Percentiles rank a stretch among this genome's conserved stretches.
phyloP scores from a whole-genome alignment of 1,284 basidiomycete species.

The Caloboletus inedulis region DNA sequence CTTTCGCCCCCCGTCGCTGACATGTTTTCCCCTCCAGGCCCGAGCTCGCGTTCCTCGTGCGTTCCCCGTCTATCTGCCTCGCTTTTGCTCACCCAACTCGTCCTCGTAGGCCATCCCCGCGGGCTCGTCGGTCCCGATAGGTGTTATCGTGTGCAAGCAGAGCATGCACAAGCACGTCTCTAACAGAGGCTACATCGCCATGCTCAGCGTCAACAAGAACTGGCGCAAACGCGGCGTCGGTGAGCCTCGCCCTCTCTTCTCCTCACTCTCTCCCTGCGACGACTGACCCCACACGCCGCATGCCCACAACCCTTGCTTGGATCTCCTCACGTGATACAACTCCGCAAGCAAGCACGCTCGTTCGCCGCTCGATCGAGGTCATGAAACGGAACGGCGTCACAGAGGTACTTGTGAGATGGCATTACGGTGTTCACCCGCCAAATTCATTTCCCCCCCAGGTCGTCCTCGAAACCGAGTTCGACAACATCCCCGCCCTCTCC shows the following conservation, averaged over 20 bases:
- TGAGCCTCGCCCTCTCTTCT: slow-evolving; percentile 33
- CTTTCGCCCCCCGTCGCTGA: slow-evolving; percentile 1
- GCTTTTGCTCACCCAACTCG: slow-evolving; percentile 4
- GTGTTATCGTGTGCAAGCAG: slow-evolving; percentile 95
- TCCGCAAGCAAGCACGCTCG: slow-evolving; percentile 29
- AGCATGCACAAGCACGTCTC: slow-evolving; percentile 75
- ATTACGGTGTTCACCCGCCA: neutral
- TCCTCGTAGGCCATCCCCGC: slow-evolving; percentile 37
- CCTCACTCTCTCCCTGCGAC: no score
- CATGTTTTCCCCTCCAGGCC: slow-evolving; percentile 60
- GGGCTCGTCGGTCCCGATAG: slow-evolving; percentile 64
- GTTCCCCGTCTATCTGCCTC: slow-evolving; percentile 17
- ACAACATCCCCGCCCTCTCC: slow-evolving; percentile 84
- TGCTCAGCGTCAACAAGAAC: slow-evolving; percentile 84
- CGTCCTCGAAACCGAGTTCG: slow-evolving; percentile 95
- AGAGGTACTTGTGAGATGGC: slow-evolving; percentile 62
- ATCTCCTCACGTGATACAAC: neutral
- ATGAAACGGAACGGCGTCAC: slow-evolving; percentile 82
- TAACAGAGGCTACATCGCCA: slow-evolving; percentile 95
- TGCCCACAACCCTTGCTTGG: slow-evolving; percentile 4
- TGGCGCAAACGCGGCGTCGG: slow-evolving; percentile 91
- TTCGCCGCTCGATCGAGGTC: slow-evolving; percentile 65
- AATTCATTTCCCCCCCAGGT: slow-evolving; percentile 49
- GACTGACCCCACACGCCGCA: neutral
- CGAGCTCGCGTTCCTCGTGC: slow-evolving; percentile 86